phyloP scores from a whole-genome alignment of 208 protist genomes.

The Trypanosoma congolense region DNA sequence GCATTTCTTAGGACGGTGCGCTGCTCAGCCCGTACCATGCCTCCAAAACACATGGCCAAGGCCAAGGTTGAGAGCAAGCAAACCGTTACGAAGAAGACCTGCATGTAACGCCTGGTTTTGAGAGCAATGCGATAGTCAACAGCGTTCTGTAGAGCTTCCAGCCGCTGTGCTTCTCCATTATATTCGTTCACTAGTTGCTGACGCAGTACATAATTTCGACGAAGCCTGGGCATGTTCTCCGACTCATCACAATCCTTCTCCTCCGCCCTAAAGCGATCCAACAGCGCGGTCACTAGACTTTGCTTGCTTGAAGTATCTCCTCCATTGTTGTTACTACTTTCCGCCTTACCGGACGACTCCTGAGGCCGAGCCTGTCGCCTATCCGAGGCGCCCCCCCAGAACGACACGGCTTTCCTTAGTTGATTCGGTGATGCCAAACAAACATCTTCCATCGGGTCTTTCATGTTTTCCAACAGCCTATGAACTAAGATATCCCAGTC shows the following conservation, averaged over 20 bases:
- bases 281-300: no score
- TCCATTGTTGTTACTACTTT: no score
- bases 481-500: slow-evolving; percentile 21
- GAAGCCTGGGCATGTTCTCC: slow-evolving; percentile 26
- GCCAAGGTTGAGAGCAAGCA: slow-evolving; percentile 33
- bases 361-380: no score
- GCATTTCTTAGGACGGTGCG: slow-evolving; percentile 34
- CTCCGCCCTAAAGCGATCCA: not conserved
- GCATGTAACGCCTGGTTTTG: slow-evolving; percentile 34
- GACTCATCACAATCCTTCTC: not conserved
- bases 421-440: no score
- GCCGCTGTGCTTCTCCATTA: slow-evolving; percentile 31
- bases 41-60: slow-evolving; percentile 37
- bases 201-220: slow-evolving; percentile 51
- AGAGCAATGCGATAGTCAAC: slow-evolving; percentile 50
- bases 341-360: no score
- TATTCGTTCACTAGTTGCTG: slow-evolving; percentile 34
- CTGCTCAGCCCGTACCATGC: slow-evolving; percentile 44
- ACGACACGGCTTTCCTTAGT: no score
- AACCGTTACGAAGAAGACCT: slow-evolving; percentile 44
- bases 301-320: no score
- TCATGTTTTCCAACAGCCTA: slow-evolving; percentile 12
- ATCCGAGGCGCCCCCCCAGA: no score
- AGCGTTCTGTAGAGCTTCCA: slow-evolving; percentile 42
- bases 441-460: not conserved